Conservation (phyloP, 169 alveolate genomes). For the Plasmodium billcollinsi region DNA sequence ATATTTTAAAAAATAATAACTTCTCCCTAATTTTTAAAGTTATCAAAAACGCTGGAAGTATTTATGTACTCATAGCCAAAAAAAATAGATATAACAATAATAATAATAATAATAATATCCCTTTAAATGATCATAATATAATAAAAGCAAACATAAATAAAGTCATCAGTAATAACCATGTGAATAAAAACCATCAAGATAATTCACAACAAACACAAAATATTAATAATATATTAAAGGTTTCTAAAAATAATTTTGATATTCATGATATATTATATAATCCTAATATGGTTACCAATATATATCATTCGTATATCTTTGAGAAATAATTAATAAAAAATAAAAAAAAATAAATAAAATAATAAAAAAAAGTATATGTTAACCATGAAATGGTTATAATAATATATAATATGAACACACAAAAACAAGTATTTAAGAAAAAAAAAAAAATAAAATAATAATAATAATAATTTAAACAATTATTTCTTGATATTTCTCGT, state of each 20-base stretch:
- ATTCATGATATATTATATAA: slow-evolving; percentile 29
- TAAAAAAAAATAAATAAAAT: neutral
- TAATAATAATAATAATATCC: neutral
- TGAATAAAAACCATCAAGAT: too few species aligned
- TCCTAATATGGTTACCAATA: neutral
- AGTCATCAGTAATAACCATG: too few species aligned
- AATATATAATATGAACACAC: neutral
- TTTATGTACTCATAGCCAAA: slow-evolving; percentile 67
- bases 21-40: slow-evolving; percentile 51
- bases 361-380: neutral
- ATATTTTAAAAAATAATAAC: slow-evolving; percentile 58
- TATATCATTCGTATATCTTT: too few species aligned
- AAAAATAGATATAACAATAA: slow-evolving; percentile 3
- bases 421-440: neutral
- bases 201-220: neutral
- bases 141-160: neutral
- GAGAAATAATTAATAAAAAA: neutral
- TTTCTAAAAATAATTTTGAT: neutral
- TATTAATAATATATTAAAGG: slow-evolving; percentile 4
- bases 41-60: slow-evolving; percentile 74
- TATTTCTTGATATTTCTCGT: neutral
- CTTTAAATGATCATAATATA: neutral
- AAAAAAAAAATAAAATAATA: neutral
- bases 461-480: slow-evolving; percentile 12
- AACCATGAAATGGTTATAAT: too few species aligned